These are phyloP conservation scores for Cavenderia fasciculata DNA, from an alignment of 78 protist species.

Conservation along the genomic window DNA sequence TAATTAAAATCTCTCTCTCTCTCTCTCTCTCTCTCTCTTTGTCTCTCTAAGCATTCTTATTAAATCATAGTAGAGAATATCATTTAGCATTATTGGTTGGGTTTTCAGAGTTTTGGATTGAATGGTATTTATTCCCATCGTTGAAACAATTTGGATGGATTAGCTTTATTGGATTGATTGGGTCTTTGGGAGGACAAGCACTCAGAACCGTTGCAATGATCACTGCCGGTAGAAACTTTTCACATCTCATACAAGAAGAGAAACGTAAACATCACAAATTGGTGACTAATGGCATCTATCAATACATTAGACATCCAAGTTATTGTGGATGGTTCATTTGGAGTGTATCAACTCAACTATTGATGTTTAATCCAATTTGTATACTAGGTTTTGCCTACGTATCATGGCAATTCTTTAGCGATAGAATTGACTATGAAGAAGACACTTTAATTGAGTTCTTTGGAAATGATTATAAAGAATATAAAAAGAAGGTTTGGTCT, in stretches of 20 bases:
- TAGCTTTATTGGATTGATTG: neutral
- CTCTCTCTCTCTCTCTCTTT: neutral
- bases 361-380: constrained; percentile 88
- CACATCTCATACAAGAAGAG: constrained; percentile 72
- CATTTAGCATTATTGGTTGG: constrained; percentile 39
- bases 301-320: constrained; percentile 89
- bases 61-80: constrained; percentile 76
- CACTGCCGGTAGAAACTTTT: constrained; percentile 86
- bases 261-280: constrained; percentile 41
- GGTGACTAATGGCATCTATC: constrained; percentile 86
- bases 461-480: constrained; percentile 66
- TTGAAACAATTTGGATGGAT: constrained; percentile 24
- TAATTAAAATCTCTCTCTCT: neutral
- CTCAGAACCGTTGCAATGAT: constrained; percentile 84
- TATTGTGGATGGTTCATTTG: constrained; percentile 93
- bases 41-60: constrained; percentile 50
- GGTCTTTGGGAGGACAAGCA: constrained; percentile 60
- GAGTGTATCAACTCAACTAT: constrained; percentile 87
- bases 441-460: constrained; percentile 71
- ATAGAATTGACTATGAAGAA: constrained; percentile 90
- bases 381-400: constrained; percentile 62
- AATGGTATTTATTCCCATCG: constrained; percentile 67
- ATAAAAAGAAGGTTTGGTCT: constrained; percentile 31
- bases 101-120: constrained; percentile 75
- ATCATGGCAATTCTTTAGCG: constrained; percentile 83